Base-by-base conservation (phyloP, 345 rosid species). In the Zanthoxylum bungeanum region DNA sequence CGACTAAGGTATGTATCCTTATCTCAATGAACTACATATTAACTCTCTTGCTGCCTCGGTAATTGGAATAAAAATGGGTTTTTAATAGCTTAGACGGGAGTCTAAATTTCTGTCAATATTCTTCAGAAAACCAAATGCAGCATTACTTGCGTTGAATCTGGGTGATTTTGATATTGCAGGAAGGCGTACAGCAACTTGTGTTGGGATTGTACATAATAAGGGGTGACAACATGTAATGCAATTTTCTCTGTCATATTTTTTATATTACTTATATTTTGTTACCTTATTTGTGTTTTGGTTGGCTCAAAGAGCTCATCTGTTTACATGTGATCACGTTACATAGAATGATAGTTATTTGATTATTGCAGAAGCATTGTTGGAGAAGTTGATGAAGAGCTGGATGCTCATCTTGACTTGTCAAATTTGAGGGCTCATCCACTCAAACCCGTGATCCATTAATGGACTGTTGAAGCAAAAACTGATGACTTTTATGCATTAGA, bases 171-270 rank as follows among this genome's bases (percentile, higher is more conserved):
- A 50, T 65, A 37, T 70, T 71, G 74, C 89, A 91, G 99, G 97
- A 92, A 88, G 99, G 99, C 74, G 99, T 95, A 27, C 94, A 91
- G 78, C 96, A 86, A 76, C 87, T 80, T 68, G 98, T 92, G 67
- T 73, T 95, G 83, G 99, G 99, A 70, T 86, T 95, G 77, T 92
- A 92, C 91, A 89, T 91, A 73, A 92, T 95, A 81, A 83, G 99
- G 84, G 99, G 99, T 7, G 99, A 95, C 79, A 95, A 95, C 88
- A 95, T 95, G 98, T 95, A 92, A 34, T 50, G 24, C 25, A 53
- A 22, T 33, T 55, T 3, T 9, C 44, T 77, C 33, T 36, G 51
- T 25, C 62, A 19, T 1, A 53, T 40, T 72, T 25, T 50, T 31
- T 52, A 66, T 67, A 17, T 25, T 51, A 46, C 64, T 27, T 47